Percentiles rank a stretch among this genome's conserved stretches.
Evolutionary conservation across 192 early-diverging fungal genomes (phyloP).

Genomic region (Physocladia obscura): DNA sequence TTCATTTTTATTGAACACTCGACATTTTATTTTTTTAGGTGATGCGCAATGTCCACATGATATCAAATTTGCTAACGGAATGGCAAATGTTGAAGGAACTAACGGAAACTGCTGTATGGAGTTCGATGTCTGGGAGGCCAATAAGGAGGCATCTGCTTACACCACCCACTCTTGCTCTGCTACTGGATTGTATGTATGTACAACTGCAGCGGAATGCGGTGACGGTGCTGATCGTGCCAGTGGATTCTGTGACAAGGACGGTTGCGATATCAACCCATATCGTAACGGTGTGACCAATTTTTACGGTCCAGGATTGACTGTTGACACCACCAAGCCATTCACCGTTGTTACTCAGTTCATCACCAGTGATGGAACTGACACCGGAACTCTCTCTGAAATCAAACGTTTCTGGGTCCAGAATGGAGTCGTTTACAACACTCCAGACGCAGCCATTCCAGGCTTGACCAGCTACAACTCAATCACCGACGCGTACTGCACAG

Average conservation of each 20-base stretch:
- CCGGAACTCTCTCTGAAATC: conserved; percentile 18
- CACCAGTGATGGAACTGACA: conserved; percentile 39
- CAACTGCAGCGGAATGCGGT: conserved; percentile 31
- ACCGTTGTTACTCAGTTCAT: conserved; percentile 46
- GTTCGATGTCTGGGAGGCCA: conserved; percentile 47
- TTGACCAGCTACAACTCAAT: conserved; percentile 26
- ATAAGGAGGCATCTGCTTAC: conserved; percentile 28
- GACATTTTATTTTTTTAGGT: no score
- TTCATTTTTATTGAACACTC: no score
- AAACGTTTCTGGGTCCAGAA: conserved; percentile 36
- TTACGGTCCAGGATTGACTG: conserved; percentile 35
- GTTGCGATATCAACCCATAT: conserved; percentile 43
- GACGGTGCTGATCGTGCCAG: conserved; percentile 29
- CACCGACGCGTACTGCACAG: conserved; percentile 30
- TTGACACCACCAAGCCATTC: conserved; percentile 44
- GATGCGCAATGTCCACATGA: conserved; percentile 45
- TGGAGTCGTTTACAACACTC: conserved; percentile 28
- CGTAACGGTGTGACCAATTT: conserved; percentile 35
- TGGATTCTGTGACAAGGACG: conserved; percentile 44
- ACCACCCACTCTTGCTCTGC: conserved; percentile 37
- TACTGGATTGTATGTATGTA: conserved; percentile 21
- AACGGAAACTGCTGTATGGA: conserved; percentile 37
- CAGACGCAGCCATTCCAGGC: neutral
- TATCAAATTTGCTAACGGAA: conserved; percentile 41
- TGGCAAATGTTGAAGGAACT: conserved; percentile 30